Evolutionary conservation across 208 protist genomes (phyloP), one percentile per base, ranked within the genome.

Genomic region (Leishmania major): DNA sequence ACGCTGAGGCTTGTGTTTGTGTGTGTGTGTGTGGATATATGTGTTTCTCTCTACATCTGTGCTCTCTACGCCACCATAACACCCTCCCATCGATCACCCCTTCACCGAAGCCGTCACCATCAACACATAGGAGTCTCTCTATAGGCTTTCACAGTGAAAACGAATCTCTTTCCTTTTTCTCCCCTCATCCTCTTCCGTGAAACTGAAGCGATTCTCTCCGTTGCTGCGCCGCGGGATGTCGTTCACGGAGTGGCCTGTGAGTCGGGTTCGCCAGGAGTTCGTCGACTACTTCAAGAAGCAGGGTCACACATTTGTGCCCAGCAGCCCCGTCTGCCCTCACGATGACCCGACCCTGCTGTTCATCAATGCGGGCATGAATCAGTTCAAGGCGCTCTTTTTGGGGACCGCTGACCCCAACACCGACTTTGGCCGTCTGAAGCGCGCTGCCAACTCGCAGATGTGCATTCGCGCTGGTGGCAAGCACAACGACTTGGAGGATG

Each of bases 391-490:
- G 43, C 94, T 99, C 72, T 99, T 99, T 84, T 91, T 99, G 13
- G 99, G 99, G 57, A 97, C 94, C 19, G 98, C 91, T 5, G 97
- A 99, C 87, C 98, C 98, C 35, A 95, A 93, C 73, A 98, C 89
- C 45, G 90, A 96, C 25, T 96, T 99, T 77, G 94, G 95, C 11
- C 96, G 95, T 79, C 89, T 99, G 31, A 98, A 94, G 73, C 96
- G 99, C 79, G 99, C 98, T 17, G 92, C 86, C 35, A 99, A 99
- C 92, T 98, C 96, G 47, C 99, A 99, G 90, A 99, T 99, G 90
- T 99, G 99, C 94, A 99, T 99, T 88, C 98, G 99, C 77, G 99
- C 99, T 15, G 99, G 99, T 75, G 99, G 99, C 55, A 99, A 99
- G 93, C 99, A 99, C 92, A 99, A 99, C 90, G 99, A 99, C 87